Conservation (phyloP, 768 basidiomycete species). For the Clitopilus hobsonii region DNA sequence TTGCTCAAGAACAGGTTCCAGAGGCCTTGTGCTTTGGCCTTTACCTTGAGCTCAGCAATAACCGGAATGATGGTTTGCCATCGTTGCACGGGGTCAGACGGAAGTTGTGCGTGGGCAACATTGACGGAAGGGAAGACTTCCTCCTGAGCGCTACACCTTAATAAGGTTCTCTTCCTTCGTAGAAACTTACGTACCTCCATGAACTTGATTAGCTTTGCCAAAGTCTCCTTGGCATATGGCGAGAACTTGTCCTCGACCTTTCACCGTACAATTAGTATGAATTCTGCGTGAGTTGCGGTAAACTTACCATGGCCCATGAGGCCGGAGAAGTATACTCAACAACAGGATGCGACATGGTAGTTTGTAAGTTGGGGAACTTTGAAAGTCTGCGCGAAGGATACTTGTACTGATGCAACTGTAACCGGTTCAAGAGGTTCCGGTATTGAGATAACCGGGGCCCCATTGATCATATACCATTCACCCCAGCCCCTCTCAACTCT, state of each 20-base stretch:
- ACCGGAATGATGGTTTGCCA: conserved; percentile 86
- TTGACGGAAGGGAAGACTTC: conserved; percentile 81
- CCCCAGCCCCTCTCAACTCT: background rate
- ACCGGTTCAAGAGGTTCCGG: background rate
- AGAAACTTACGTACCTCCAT: conserved; percentile 53
- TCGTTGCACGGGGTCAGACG: conserved; percentile 63
- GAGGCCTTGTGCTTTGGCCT: conserved; percentile 83
- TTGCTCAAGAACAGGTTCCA: conserved; percentile 99
- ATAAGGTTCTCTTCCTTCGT: background rate
- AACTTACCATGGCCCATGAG: conserved; percentile 80
- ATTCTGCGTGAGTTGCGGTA: background rate
- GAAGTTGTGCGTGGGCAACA: conserved; percentile 78
- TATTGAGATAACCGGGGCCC: background rate
- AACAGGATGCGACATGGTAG: conserved; percentile 55
- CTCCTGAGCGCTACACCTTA: conserved; percentile 44
- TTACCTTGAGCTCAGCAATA: conserved; percentile 78
- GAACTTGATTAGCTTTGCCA: conserved; percentile 81
- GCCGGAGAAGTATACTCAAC: conserved; percentile 75
- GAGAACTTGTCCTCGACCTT: conserved; percentile 94
- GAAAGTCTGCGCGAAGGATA: conserved; percentile 1
- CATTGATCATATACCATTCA: background rate
- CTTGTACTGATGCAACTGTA: background rate
- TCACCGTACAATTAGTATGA: background rate
- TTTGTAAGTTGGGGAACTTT: background rate
- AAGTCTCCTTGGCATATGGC: conserved; percentile 78